Conservation (phyloP, 2,329 filamentous ascomycete species). For the Grosmannia clavigera region DNA sequence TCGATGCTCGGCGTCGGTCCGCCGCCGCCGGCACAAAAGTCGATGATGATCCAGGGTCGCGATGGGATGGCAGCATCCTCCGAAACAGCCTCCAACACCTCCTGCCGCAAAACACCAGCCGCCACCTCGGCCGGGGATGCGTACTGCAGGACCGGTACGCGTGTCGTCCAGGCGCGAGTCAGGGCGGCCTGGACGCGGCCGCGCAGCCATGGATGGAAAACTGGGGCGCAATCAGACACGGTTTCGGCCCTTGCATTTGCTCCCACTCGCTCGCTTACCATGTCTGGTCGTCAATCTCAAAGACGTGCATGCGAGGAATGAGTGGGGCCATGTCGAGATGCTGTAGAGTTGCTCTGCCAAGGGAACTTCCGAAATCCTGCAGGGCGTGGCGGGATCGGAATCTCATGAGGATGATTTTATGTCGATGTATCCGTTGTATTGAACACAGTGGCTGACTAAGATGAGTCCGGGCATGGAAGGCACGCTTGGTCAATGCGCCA, state of each 20-base stretch:
- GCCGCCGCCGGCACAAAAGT: slow-evolving; percentile 65
- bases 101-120: slow-evolving; percentile 36
- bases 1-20: slow-evolving; percentile 58
- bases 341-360: background rate
- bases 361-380: background rate
- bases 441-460: background rate
- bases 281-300: slow-evolving; percentile 54
- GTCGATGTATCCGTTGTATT: background rate
- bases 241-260: background rate
- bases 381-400: background rate
- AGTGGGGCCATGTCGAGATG: slow-evolving; percentile 9
- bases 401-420: background rate
- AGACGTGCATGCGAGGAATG: slow-evolving; percentile 46
- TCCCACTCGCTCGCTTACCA: slow-evolving; percentile 32
- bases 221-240: slow-evolving; percentile 26
- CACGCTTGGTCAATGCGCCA: background rate
- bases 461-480: background rate
- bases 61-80: background rate
- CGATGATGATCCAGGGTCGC: slow-evolving; percentile 47
- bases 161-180: slow-evolving; percentile 49
- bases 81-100: background rate
- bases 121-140: slow-evolving; percentile 47
- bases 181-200: slow-evolving; percentile 53
- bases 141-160: slow-evolving; percentile 43
- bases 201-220: slow-evolving; percentile 56